Base-by-base conservation (phyloP, 805 yeast genomes). In the Suhomyces tanzawaensis region DNA sequence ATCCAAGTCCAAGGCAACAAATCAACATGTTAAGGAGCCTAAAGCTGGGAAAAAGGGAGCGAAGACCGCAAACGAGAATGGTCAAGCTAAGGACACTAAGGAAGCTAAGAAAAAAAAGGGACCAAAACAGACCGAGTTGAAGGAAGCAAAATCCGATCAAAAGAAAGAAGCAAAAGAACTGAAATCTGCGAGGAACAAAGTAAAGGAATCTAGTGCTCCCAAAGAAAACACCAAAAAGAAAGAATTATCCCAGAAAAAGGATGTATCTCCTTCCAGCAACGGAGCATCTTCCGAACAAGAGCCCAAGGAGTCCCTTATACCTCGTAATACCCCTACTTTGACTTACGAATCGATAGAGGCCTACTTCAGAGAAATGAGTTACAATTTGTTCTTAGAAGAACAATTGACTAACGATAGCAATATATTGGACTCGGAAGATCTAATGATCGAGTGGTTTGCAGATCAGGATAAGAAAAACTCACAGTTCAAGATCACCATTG, bases 321-420 rank as follows among this genome's bases (percentile, higher is more conserved):
- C 26, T 4, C 29, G 41, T 26, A 27, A 21, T 12, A 56, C 48
- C 4, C 77, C 82, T 3, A 64, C 62, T 35, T 58, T 76, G 34
- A 58, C 69, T 0, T 81, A 75, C 48, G 74, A 74, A 8, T 62
- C 73, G 19, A 52, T 81, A 47, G 59, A 66, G 7, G 69, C 71
- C 14, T 82, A 83, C 51, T 75, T 73, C 52, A 62, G 72, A 44
- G 81, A 78, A 45, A 74, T 80, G 65, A 72, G 83, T 38, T 74
- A 74, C 56, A 80, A 80, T 37, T 55, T 82, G 39, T 81, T 78
- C 42, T 62, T 80, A 29, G 90, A 83, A 52, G 85, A 82, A 48
- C 70, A 74, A 37, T 44, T 58, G 26, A 64, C 67, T 13, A 56
- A 55, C 27, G 66, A 69, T 7, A 70, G 76, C 34, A 57, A 71